Conservation (phyloP, 495 filamentous ascomycete genomes). For the Trichoderma erinaceum region DNA sequence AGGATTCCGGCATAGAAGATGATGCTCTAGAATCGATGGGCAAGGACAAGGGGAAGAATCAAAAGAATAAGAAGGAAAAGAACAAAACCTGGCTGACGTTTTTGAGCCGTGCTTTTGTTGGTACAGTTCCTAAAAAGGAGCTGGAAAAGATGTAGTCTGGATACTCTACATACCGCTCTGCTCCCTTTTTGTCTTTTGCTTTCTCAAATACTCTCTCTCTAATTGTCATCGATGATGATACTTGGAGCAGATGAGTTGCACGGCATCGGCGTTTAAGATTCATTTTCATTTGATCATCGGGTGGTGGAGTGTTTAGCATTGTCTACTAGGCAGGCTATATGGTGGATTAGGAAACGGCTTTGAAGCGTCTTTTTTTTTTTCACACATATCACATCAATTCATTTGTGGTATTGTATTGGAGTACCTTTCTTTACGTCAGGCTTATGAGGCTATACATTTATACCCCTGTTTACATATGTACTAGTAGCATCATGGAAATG, state of each 20-base stretch:
- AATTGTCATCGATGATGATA: neutral
- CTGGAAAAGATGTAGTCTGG: slow-evolving; percentile 34
- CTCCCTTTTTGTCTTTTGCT: neutral
- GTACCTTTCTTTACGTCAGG: neutral
- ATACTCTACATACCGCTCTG: neutral
- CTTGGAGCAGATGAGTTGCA: neutral
- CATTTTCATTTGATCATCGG: too few species aligned
- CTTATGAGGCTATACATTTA: neutral
- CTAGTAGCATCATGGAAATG: neutral
- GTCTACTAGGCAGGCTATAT: neutral
- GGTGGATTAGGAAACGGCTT: neutral
- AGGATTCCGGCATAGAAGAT: slow-evolving; percentile 16
- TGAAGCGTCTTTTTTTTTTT: neutral
- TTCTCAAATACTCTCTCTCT: neutral
- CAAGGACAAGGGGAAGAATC: slow-evolving; percentile 25
- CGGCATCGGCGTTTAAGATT: neutral
- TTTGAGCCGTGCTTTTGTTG: slow-evolving; percentile 71
- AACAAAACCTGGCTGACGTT: slow-evolving; percentile 70
- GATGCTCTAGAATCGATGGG: slow-evolving; percentile 20
- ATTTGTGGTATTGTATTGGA: neutral
- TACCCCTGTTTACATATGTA: neutral
- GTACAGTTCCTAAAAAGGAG: slow-evolving; percentile 57
- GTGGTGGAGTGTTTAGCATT: neutral
- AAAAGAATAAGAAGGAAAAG: slow-evolving; percentile 39
- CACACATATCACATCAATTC: neutral